Percentiles rank a stretch among this genome's conserved stretches.
Conservation (phyloP, 768 basidiomycete species). For the Termitomyces sp. region DNA sequence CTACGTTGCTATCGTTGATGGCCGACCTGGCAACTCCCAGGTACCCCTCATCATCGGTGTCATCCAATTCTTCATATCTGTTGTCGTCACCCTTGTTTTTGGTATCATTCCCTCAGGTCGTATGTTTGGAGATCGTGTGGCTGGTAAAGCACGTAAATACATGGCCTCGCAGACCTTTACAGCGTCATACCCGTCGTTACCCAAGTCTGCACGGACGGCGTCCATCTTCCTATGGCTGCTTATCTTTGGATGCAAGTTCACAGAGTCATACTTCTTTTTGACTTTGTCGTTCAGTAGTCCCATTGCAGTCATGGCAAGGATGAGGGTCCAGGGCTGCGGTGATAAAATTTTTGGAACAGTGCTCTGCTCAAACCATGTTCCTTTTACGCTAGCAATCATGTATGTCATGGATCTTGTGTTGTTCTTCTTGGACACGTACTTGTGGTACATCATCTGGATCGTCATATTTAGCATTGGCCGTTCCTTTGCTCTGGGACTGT, state of each 20-base stretch:
- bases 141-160: conserved; percentile 96
- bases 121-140: conserved; percentile 98
- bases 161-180: conserved; percentile 99
- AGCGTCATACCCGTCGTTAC: conserved; percentile 86
- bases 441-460: conserved; percentile 99
- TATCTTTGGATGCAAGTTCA: conserved; percentile 94
- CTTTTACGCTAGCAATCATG: conserved; percentile 96
- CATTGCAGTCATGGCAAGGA: conserved; percentile 94
- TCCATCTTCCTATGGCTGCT: conserved; percentile 88
- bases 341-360: conserved; percentile 78
- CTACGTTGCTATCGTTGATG: conserved; percentile 86
- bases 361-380: conserved; percentile 88
- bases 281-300: conserved; percentile 96
- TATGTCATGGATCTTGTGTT: conserved; percentile 96
- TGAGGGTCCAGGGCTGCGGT: conserved; percentile 84
- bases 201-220: conserved; percentile 67
- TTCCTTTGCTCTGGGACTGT: conserved; percentile 88
- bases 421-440: conserved; percentile 99
- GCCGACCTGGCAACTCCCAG: conserved; percentile 47
- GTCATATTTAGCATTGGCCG: conserved; percentile 90
- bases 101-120: conserved; percentile 90
- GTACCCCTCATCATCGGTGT: conserved; percentile 89
- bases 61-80: conserved; percentile 91
- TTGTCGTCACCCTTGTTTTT: conserved; percentile 78
- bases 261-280: conserved; percentile 97